Base-by-base conservation (phyloP, 2,329 filamentous ascomycete species). In the Monilinia aucupariae region DNA sequence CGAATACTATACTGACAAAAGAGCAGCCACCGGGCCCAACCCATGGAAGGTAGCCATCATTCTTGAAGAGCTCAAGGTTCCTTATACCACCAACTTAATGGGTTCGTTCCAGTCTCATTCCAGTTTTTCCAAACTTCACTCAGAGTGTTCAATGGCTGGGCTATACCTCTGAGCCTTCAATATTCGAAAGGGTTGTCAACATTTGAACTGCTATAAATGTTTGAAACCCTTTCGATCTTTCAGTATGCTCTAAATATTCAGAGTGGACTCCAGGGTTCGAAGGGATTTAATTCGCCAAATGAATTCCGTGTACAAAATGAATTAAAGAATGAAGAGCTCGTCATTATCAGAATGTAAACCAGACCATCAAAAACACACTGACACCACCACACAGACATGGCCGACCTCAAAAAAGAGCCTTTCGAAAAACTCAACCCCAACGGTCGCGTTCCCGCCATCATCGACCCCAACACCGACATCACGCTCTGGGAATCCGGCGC, bases 41-140 rank as follows among this genome's bases (percentile, higher is more conserved):
- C 39, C 49, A 34, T 53, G 20, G 37, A 62, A 62, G 20, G 75
- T 81, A 13, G 72, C 73, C 62, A 76, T 81, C 59, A 63, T 81
- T 48, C 72, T 79, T 52, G 74, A 78, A 54, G 78, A 80, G 66
- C 77, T 81, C 47, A 64, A 65, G 5, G 34, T 81, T 25, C 74
- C 76, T 6, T 77, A 78, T 68, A 74, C 76, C 53, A 61, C 17
- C 22, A 53, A 41, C 17, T 54, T 34, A 6, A 34, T 61, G 25
- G 59, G 49, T 54, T 20, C 20, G 49, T 54, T 20, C 10, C 17
- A 7, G 8, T 37, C 3, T 20, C 6, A 4, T 8, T 27, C 15
- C 4, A 15, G 5, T 15, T 39, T 22, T 17, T 22, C 22, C 10
- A 8, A 43, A 12, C 52, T 22, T 17, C 47, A 17, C 32, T 53